Conservation (phyloP, 2,329 filamentous ascomycete genomes). For the Verruconis gallopava region DNA sequence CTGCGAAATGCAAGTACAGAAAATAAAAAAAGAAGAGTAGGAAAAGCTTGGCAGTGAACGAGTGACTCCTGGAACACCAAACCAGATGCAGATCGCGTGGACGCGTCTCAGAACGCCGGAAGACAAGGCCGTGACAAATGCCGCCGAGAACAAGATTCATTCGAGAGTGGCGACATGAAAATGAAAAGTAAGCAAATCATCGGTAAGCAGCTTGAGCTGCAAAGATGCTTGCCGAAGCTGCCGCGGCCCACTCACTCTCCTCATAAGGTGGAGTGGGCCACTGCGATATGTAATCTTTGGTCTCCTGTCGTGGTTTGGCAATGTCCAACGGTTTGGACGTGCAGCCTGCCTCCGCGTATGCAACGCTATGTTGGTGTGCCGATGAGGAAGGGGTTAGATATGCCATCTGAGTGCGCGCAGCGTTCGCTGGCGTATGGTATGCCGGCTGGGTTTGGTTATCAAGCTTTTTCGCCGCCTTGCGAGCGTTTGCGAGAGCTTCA, state of each 20-base stretch:
- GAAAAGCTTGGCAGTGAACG: slow-evolving; percentile 1
- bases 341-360: slow-evolving; percentile 55
- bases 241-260: slow-evolving; percentile 79
- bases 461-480: slow-evolving; percentile 59
- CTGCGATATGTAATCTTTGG: slow-evolving; percentile 47
- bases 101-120: neutral
- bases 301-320: slow-evolving; percentile 41
- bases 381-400: slow-evolving; percentile 67
- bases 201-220: slow-evolving; percentile 1
- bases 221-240: slow-evolving; percentile 47
- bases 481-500: slow-evolving; percentile 69
- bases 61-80: slow-evolving; percentile 3
- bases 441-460: slow-evolving; percentile 32
- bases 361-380: slow-evolving; percentile 64
- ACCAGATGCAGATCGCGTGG: neutral
- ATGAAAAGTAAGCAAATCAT: slow-evolving; percentile 4
- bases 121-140: slow-evolving; percentile 1
- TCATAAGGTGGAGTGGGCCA: slow-evolving; percentile 96
- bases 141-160: neutral
- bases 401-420: neutral
- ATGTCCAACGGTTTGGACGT: slow-evolving; percentile 59
- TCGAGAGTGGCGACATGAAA: too few relatives aligned
- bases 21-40: neutral
- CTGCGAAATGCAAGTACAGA: too few relatives aligned
- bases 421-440: slow-evolving; percentile 6